Evolutionary conservation across 257 asterid genomes (phyloP), one percentile per base, ranked within the genome.

Genomic region (Gentiana macrophylla): DNA sequence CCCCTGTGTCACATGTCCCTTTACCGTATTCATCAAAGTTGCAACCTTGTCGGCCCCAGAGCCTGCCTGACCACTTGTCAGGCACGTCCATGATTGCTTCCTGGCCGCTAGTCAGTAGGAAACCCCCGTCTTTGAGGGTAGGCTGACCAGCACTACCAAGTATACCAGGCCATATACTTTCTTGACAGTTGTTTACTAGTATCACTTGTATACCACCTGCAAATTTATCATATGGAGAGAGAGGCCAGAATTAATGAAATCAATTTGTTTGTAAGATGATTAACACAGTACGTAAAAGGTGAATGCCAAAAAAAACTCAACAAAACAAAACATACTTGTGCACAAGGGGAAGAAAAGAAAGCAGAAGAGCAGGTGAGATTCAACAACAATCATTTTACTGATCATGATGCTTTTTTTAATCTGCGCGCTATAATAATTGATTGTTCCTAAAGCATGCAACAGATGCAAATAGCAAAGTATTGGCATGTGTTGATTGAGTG

Each of bases 151-250:
- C 84, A 3, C 92, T 52, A 38, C 90, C 95, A 5, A 72, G 92
- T 63, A 91, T 76, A 24, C 77, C 98, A 0, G 97, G 97, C 96
- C 96, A 91, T 74, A 91, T 70, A 72, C 61, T 82, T 56, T 89
- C 95, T 35, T 75, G 71, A 68, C 98, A 91, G 79, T 87, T 91
- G 83, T 87, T 91, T 0, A 91, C 98, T 50, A 87, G 36, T 32
- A 91, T 84, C 12, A 91, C 80, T 52, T 91, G 95, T 52, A 45
- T 67, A 52, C 86, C 97, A 76, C 75, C 97, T 89, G 92, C 80
- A 70, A 43, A 15, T 15, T 15, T 15, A 15, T 11, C 37, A 49
- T 50, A 53, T 36, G n/a, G 59, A 10, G 62, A 41, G 37, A 0
- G 35, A 45, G 36, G 9, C 32, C 53, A 55, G 15, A 44, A 15